phyloP scores from a whole-genome alignment of 1,139 yeast genomes.

The Waltiozyma sp. region DNA sequence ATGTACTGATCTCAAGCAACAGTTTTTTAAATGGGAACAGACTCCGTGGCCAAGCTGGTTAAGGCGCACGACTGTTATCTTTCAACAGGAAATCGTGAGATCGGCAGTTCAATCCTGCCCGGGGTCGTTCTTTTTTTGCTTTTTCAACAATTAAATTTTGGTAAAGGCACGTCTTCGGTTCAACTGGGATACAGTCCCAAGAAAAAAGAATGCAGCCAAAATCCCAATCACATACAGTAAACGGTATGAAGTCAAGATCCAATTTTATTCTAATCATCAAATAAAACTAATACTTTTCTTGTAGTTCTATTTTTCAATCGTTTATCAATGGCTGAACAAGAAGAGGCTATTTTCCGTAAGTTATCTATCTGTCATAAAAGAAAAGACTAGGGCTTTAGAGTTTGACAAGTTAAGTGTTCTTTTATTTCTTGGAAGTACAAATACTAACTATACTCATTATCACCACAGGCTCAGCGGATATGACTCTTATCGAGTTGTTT shows the following conservation, averaged over 20 bases:
- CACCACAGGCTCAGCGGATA: slow-evolving; percentile 66
- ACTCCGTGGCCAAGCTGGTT: neutral
- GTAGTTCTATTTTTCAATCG: too few species aligned
- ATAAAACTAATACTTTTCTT: too few species aligned
- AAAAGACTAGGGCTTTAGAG: too few species aligned
- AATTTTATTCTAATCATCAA: too few species aligned
- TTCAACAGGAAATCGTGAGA: neutral
- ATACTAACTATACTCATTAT: neutral
- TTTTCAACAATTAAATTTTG: too few species aligned
- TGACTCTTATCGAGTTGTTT: slow-evolving; percentile 86
- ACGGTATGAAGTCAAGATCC: too few species aligned
- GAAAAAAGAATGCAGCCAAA: too few species aligned
- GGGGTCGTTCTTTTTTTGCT: neutral
- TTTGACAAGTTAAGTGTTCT: too few species aligned
- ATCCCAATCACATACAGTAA: too few species aligned
- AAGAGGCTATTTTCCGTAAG: slow-evolving; percentile 3
- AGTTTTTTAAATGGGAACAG: neutral
- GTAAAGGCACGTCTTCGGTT: too few species aligned
- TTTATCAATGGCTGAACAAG: neutral
- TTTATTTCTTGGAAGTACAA: neutral
- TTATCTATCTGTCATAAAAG: neutral
- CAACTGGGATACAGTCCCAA: too few species aligned
- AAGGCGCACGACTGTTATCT: neutral
- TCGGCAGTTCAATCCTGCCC: neutral
- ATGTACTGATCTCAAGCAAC: too few species aligned